Conservation (phyloP, 768 basidiomycete genomes). For the Serendipita sp. region DNA sequence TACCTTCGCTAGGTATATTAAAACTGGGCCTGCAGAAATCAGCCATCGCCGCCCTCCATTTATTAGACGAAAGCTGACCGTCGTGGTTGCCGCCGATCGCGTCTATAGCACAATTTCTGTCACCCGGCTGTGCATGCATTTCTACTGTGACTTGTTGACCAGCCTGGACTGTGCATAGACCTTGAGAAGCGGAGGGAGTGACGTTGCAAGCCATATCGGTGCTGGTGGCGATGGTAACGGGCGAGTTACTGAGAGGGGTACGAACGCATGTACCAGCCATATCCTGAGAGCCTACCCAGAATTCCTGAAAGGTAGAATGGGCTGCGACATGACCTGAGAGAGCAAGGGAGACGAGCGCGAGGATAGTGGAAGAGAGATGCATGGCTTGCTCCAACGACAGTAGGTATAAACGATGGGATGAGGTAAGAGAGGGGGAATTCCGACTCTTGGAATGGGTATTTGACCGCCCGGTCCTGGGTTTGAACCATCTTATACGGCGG, state of each 20-base stretch:
- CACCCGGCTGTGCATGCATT: constrained; percentile 18
- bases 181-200: constrained; percentile 17
- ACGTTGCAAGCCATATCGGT: constrained; percentile 34
- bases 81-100: constrained; percentile 37
- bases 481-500: no score
- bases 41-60: neutral
- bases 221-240: constrained; percentile 27
- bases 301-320: constrained; percentile 25
- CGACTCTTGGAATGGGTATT: no score
- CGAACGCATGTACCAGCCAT: constrained; percentile 32
- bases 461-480: no score
- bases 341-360: no score
- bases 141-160: neutral
- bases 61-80: no score
- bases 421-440: no score
- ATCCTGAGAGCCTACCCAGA: constrained; percentile 37
- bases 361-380: no score
- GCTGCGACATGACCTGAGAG: no score
- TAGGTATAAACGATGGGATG: no score
- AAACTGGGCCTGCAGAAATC: neutral
- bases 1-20: constrained; percentile 27
- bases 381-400: no score
- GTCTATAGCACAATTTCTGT: constrained; percentile 29
- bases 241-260: constrained; percentile 28
- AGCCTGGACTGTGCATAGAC: constrained; percentile 24